Base-by-base conservation (phyloP, 768 basidiomycete genomes). In the Russula olivacea region DNA sequence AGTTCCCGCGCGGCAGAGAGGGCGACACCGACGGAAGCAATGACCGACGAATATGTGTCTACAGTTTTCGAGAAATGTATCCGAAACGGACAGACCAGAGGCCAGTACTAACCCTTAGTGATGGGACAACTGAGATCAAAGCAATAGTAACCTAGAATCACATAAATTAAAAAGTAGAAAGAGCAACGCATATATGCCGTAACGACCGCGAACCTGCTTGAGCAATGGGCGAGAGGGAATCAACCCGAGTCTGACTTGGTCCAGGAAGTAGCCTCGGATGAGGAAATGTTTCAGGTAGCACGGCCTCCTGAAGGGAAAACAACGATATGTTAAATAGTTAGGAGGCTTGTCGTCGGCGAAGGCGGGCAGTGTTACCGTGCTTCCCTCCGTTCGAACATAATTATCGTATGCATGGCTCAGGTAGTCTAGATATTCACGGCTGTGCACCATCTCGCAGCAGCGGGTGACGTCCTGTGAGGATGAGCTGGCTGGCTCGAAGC, bases 121-220 rank as follows among this genome's bases (percentile, higher is more conserved):
- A 76, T 71, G 1, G 74, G 72, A 50, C 68, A 68, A 19, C 71
- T 71, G 23, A 75, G 66, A 60, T 76, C 75, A 63, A 74, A 75
- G 21, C 69, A 73, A 63, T 71, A 71, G 47, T 67, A 65, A 10
- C 72, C 36, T 36, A 12, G 12, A 36, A 36, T 36, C 36, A 36
- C 3, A 4, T 36, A 11, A 32, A 11, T 36, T 36, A 4, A 10
- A 12, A 36, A 36, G 36, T 34, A 36, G 47, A 12, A 21, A 21
- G 15, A 21, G 15, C 5, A 6, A 15, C 4, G 3, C 3, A 32
- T n/a, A 32, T 28, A 52, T 40, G 56, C 11, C 10, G 21, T n/a
- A 25, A 36, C 6, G 15, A 40, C n/a, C 1, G 47, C 69, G 41
- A 7, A 70, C 70, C 71, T 49, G 70, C 69, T 68, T 66, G 68